Conservation (phyloP, 164 flowering plant species). For the Chimonanthus praecox region DNA sequence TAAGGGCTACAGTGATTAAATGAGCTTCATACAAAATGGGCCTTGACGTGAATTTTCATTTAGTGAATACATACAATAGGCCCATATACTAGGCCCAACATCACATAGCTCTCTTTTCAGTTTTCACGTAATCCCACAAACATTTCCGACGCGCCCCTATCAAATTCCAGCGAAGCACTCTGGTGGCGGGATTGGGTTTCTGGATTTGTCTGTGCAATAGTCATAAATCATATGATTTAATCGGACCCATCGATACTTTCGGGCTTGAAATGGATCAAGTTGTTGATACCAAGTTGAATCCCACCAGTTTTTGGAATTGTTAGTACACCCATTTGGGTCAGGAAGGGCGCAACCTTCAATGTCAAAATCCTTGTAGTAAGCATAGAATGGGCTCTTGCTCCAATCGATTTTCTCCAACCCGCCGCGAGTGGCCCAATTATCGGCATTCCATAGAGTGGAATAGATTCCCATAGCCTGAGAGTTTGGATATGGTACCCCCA, state of each 20-base stretch:
- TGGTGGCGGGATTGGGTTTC: conserved; percentile 15
- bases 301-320: conserved; percentile 14
- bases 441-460: conserved; percentile 20
- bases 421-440: conserved; percentile 21
- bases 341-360: conserved; percentile 15
- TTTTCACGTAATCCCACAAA: not conserved
- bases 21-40: no score
- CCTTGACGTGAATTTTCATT: not conserved
- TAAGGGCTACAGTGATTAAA: no score
- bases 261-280: conserved; percentile 12
- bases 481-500: conserved; percentile 14
- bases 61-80: not conserved
- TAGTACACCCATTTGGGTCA: conserved; percentile 4
- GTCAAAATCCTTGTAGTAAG: conserved; percentile 18
- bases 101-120: not conserved
- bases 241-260: conserved; percentile 19
- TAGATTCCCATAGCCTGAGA: conserved; percentile 19
- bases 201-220: conserved; percentile 19
- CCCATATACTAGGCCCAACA: not conserved
- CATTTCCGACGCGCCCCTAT: not conserved
- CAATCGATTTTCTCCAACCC: conserved; percentile 25
- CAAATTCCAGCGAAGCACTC: conserved; percentile 19
- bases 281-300: conserved; percentile 8
- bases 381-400: conserved; percentile 18
- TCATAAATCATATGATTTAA: conserved; percentile 22